Base-by-base conservation (phyloP, 2,329 filamentous ascomycete genomes). In the Sarocladiaceae sp. region DNA sequence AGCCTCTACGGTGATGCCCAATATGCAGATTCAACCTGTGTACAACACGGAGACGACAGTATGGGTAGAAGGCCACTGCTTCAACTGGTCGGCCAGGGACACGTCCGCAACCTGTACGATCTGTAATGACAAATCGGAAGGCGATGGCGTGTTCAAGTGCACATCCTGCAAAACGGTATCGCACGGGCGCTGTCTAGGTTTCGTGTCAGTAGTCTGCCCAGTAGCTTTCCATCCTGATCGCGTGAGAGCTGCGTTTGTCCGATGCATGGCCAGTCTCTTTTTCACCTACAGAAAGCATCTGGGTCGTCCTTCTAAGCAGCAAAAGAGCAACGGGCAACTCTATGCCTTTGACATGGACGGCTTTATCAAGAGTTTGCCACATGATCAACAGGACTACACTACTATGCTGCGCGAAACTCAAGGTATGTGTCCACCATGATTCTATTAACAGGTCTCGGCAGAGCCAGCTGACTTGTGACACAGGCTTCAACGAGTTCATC, bases 1-100 rank as follows among this genome's bases (percentile, higher is more conserved):
- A 2, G 87, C 87, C 6, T 90, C 85, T 6, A 93, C 87, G 2
- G 82, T 93, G 54, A 90, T 93, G 86, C 87, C 88, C 27, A 85
- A 82, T 54, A 84, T 89, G 76, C 76, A 88, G 48, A 76, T 89
- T 49, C 85, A 90, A 56, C 84, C 84, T 1, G 86, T 91, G 6
- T 72, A 73, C 37, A 88, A 91, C 56, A 88, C 85, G 0, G 84
- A 89, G 39, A 87, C 81, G 1, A 87, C 77, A 0, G 80, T 88
- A 39, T 93, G 87, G 87, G 83, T 88, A 1, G 87, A 93, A 61
- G 87, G 87, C 0, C 87, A 93, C 65, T 90, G 85, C 62, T 78
- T 93, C 65, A 76, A 82, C 48, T 85, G 79, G 71, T 70, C 72
- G 44, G 57, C 69, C 1, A 67, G 73, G 13, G 85, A 90, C 53